phyloP scores from a whole-genome alignment of 2,329 filamentous ascomycete species.

The Trichophaea hybrida region DNA sequence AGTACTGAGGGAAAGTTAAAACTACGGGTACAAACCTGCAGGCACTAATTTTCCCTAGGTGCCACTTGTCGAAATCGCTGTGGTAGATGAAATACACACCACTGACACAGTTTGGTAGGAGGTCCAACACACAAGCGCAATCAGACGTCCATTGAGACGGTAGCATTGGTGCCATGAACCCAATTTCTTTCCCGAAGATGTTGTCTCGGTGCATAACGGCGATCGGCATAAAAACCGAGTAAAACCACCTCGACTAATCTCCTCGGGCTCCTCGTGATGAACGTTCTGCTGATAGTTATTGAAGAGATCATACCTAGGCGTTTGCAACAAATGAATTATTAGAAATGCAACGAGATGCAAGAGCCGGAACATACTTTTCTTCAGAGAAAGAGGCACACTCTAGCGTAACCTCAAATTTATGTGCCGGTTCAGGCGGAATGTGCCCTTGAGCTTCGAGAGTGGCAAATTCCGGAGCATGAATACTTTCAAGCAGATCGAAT shows the following conservation, averaged over 20 bases:
- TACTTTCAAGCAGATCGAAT: slow-evolving; percentile 50
- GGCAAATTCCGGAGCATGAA: slow-evolving; percentile 53
- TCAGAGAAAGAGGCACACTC: slow-evolving; percentile 57
- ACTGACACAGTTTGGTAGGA: slow-evolving; percentile 62
- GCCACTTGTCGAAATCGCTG: slow-evolving; percentile 53
- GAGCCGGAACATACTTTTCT: slow-evolving; percentile 47
- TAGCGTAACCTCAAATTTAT: slow-evolving; percentile 53
- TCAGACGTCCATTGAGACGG: slow-evolving; percentile 57
- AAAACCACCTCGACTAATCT: slow-evolving; percentile 50
- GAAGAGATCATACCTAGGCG: slow-evolving; percentile 40
- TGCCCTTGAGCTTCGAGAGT: slow-evolving; percentile 34
- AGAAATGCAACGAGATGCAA: not conserved
- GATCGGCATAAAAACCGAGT: slow-evolving; percentile 60
- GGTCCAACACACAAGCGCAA: slow-evolving; percentile 63
- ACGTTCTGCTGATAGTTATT: slow-evolving; percentile 61
- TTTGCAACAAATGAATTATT: not conserved
- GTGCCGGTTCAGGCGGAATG: slow-evolving; percentile 48
- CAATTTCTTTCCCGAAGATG: slow-evolving; percentile 42
- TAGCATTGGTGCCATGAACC: slow-evolving; percentile 76
- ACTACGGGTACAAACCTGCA: no score
- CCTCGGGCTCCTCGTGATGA: slow-evolving; percentile 48
- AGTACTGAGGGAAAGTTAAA: not conserved
- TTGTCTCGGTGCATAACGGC: slow-evolving; percentile 39
- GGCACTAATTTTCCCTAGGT: slow-evolving; percentile 62
- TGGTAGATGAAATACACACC: slow-evolving; percentile 76